Evolutionary conservation across 305 asterid genomes (phyloP), one percentile per base, ranked within the genome.

Genomic region (Solanum hybrid): DNA sequence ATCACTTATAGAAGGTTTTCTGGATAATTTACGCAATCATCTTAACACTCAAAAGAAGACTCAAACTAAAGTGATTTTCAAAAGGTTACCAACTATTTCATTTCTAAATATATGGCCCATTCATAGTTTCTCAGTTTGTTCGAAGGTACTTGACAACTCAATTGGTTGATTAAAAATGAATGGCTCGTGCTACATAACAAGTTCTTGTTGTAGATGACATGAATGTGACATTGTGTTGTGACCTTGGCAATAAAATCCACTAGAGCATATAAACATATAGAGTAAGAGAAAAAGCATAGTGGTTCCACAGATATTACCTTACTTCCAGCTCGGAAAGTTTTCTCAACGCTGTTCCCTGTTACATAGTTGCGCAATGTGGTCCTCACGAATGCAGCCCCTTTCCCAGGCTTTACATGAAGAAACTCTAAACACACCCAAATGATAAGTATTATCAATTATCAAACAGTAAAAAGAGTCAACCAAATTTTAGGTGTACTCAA

Each of bases 361-460:
- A 96, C 71, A 86, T 93, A 93, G 90, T 97, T 97, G 84, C 97
- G 94, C 91, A 97, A 73, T 4, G 98, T 97, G 77, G 98, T 97
- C 93, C 99, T 94, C 14, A 96, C 98, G 91, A 92, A 97, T 26
- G 99, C 99, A 36, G 99, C 99, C 72, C 99, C 99, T 90, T 97
- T 97, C 32, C 99, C 99, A 91, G 99, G 99, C 91, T 97, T 97
- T 76, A 97, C 99, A 91, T 96, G 99, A 89, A 96, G 98, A 92
- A 97, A 96, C 93, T 96, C 99, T 97, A 88, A 87, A 88, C 56
- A 92, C 78, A 78, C 60, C 90, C 79, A 81, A 77, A 10, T 71
- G 87, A 90, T 10, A 51, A 84, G 38, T 45, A 84, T 84, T 45
- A 84, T 84, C 40, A 45, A 84, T 84, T 45, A 84, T 84, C 40